Evolutionary conservation across 1,284 basidiomycete species (phyloP).

Genomic region (Cystobasidiaceae sp.): DNA sequence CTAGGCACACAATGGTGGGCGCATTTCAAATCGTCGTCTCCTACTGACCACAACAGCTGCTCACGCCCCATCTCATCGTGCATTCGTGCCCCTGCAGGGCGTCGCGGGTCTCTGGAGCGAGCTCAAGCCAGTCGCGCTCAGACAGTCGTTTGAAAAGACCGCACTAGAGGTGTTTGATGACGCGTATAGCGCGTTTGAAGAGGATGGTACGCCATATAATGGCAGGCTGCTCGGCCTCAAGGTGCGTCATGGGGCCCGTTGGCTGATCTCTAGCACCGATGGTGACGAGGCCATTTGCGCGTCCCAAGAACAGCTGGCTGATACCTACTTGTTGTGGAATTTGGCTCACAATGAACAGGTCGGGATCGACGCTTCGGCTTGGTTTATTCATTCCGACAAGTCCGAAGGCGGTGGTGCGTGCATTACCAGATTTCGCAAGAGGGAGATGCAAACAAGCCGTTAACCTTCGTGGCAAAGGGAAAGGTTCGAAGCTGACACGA

Average conservation of each 20-base stretch:
- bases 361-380: constrained; percentile 29
- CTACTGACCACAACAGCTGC: too few species aligned
- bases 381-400: constrained; percentile 27
- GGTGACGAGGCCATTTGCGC: too few species aligned
- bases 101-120: not conserved
- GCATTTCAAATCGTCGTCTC: too few species aligned
- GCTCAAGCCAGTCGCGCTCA: not conserved
- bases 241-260: not conserved
- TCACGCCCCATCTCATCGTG: too few species aligned
- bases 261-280: not conserved
- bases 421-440: too few species aligned
- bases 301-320: not conserved
- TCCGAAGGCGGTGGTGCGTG: constrained; percentile 25
- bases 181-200: constrained; percentile 2
- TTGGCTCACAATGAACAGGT: not conserved
- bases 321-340: not conserved
- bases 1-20: too few species aligned
- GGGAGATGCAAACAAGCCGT: too few species aligned
- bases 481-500: too few species aligned
- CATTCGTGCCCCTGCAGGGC: too few species aligned
- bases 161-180: not conserved
- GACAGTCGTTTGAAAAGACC: not conserved
- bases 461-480: too few species aligned
- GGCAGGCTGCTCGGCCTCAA: constrained; percentile 6
- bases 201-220: not conserved